Percentiles rank a stretch among this genome's conserved stretches.
These are phyloP conservation scores for Quercus robur DNA, from an alignment of 306 rosid species.

Conservation along the genomic window DNA sequence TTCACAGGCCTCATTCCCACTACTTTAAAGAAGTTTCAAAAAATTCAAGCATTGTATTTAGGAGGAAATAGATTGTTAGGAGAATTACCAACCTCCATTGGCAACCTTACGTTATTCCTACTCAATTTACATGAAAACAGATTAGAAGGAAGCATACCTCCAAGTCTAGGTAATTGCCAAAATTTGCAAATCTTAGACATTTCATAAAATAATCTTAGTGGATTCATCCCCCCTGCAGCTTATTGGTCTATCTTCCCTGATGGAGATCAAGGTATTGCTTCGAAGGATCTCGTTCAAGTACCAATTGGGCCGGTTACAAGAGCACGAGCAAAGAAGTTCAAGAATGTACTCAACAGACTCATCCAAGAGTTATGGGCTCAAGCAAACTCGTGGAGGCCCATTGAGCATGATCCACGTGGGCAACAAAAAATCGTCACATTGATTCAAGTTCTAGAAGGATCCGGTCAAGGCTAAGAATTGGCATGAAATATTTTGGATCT, in stretches of 20 bases:
- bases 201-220: slow-evolving; percentile 14
- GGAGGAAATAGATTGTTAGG: slow-evolving; percentile 19
- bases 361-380: too few species aligned
- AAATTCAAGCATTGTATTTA: not conserved
- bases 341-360: too few species aligned
- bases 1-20: slow-evolving; percentile 25
- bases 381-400: too few species aligned
- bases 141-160: slow-evolving; percentile 35
- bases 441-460: too few species aligned
- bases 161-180: slow-evolving; percentile 9
- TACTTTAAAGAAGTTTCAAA: slow-evolving; percentile 14
- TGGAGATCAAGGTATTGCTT: too few species aligned
- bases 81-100: slow-evolving; percentile 7
- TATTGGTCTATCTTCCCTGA: not conserved
- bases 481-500: too few species aligned
- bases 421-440: too few species aligned
- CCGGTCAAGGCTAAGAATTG: too few species aligned
- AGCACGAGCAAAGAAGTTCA: too few species aligned
- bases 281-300: too few species aligned
- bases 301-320: too few species aligned
- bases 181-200: not conserved
- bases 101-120: slow-evolving; percentile 23
- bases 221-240: slow-evolving; percentile 22
- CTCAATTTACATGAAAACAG: slow-evolving; percentile 1
- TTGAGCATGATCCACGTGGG: too few species aligned